These are phyloP conservation scores for Pestalotiopsis sp. DNA, from an alignment of 2,329 filamentous ascomycete genomes.

Conservation along the genomic window DNA sequence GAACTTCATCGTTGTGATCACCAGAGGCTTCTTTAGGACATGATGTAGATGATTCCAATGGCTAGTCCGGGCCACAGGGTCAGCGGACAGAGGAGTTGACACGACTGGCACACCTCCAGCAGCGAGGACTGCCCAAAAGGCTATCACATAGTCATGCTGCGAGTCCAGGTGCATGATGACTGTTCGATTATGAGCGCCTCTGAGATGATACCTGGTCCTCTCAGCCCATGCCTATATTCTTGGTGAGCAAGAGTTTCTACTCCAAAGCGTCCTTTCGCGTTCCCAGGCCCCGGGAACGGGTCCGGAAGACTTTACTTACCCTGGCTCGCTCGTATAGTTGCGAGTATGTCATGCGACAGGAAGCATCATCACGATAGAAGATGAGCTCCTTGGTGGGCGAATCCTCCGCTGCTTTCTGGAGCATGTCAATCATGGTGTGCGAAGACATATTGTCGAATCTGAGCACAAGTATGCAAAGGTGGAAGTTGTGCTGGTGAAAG, in stretches of 20 bases:
- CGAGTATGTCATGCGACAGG: background rate
- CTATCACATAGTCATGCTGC: slow-evolving; percentile 13
- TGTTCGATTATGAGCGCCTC: background rate
- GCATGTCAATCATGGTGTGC: background rate
- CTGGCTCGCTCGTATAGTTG: background rate
- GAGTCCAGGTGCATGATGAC: slow-evolving; percentile 13
- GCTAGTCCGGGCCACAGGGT: background rate
- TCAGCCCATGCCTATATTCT: background rate
- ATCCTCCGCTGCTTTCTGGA: background rate
- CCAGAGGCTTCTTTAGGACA: background rate
- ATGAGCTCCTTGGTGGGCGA: background rate
- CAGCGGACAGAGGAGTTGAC: slow-evolving; percentile 12
- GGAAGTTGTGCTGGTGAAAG: background rate
- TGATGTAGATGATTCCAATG: slow-evolving; percentile 11
- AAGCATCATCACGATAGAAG: background rate
- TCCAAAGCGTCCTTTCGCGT: background rate
- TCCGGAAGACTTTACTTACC: background rate
- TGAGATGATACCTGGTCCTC: background rate
- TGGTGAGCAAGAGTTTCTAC: background rate
- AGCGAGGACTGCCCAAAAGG: slow-evolving; percentile 14
- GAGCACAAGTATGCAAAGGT: background rate
- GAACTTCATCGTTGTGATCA: background rate
- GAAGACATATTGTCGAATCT: background rate
- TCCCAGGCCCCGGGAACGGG: background rate
- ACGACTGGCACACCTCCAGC: slow-evolving; percentile 14